phyloP scores from a whole-genome alignment of 2,329 filamentous ascomycete species.

The Penicillium palitans region DNA sequence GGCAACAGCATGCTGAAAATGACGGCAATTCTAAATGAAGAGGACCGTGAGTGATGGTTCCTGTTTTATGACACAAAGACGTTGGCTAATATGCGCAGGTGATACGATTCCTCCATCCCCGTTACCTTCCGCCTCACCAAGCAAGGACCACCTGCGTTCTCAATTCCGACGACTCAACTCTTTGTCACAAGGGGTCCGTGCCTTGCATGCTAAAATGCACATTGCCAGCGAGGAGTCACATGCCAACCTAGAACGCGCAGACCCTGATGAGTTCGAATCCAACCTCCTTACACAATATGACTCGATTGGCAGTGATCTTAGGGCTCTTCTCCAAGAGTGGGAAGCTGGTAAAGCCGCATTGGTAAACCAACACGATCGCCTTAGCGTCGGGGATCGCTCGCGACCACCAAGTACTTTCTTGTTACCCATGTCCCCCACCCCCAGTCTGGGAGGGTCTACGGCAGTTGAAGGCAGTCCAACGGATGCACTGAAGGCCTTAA shows the following conservation, averaged over 20 bases:
- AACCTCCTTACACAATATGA: conserved; percentile 89
- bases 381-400: conserved; percentile 64
- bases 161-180: conserved; percentile 87
- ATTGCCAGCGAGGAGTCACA: conserved; percentile 88
- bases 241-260: conserved; percentile 71
- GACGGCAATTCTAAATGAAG: conserved; percentile 69
- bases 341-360: conserved; percentile 82
- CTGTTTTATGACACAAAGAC: neutral
- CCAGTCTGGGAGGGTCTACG: conserved; percentile 48
- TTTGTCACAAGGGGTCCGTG: conserved; percentile 84
- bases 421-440: conserved; percentile 47
- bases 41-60: conserved; percentile 64
- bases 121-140: conserved; percentile 68
- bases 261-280: conserved; percentile 68
- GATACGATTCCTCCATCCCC: conserved; percentile 53
- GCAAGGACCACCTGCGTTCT: conserved; percentile 79
- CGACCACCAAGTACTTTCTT: conserved; percentile 50
- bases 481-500: conserved; percentile 75
- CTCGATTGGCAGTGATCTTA: conserved; percentile 84
- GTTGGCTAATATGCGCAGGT: conserved; percentile 27
- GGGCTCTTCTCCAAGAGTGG: conserved; percentile 78
- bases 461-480: conserved; percentile 59
- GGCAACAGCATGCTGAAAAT: conserved; percentile 65
- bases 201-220: conserved; percentile 91
- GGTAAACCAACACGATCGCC: conserved; percentile 76